Base-by-base conservation (phyloP, 164 flowering plant species). In the Cinnamomum micranthum region DNA sequence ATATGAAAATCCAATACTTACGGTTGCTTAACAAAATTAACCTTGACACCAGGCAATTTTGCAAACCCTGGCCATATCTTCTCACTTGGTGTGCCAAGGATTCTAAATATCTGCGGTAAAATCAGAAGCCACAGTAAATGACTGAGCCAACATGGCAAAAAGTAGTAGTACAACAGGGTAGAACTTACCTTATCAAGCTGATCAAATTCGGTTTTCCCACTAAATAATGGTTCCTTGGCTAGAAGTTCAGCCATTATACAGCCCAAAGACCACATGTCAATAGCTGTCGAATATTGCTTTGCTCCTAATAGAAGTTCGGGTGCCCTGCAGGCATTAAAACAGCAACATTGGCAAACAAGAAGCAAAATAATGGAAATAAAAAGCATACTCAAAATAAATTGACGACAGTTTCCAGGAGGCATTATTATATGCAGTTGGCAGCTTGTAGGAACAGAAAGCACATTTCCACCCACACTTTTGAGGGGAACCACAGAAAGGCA, bases 181-280 rank as follows among this genome's bases (percentile, higher is more conserved):
- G 28, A 55, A 6, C 69, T 59, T 75, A 91, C 93, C 90, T 89
- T 86, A 73, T 83, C 80, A 68, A 92, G 84, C 79, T 92, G 94
- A 41, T 90, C 90, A 25, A 85, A 52, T 81, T 92, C 97, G 75
- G 65, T 78, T 79, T 84, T 87, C 72, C 93, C 97, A 28, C 71
- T 75, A 72, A 92, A 92, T 7, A 92, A 72, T 17, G 94, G 89
- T 59, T 87, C 85, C 72, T 83, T 87, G 19, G 84, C 51, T 72
- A 92, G 76, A 55, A 92, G 73, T 75, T 92, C 97, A 35, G 92
- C 97, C 94, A 92, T 90, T 70, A 92, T 89, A 71, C 97, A 92
- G 31, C 97, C 97, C 22, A 92, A 77, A 0, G 97, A 92, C 97
- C 97, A 92, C 94, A 92, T 89, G 80, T 92, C 97, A 77, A 92